These are phyloP conservation scores for Pseudopediastrum boryanum DNA, from an alignment of 139 green algal species.

Conservation along the genomic window DNA sequence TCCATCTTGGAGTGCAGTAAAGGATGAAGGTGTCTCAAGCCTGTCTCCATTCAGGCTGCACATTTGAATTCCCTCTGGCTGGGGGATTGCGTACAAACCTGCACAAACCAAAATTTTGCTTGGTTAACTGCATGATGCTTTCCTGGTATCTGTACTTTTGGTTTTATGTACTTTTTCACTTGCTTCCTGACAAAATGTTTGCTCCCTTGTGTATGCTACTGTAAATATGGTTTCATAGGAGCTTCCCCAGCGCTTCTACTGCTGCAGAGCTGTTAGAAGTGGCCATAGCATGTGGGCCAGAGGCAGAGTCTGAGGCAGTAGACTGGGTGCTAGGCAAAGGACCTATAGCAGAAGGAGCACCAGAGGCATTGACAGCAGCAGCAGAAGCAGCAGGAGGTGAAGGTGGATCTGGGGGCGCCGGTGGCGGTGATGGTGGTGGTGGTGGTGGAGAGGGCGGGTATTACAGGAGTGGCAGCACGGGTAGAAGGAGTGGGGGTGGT, in stretches of 20 bases:
- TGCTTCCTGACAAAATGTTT: too few relatives aligned
- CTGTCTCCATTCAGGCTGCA: too few relatives aligned
- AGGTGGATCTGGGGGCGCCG: neutral
- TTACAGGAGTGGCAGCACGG: neutral
- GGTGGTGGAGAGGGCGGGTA: neutral
- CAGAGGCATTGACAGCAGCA: neutral
- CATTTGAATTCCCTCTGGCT: too few relatives aligned
- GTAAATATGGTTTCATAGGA: neutral
- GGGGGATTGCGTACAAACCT: too few relatives aligned
- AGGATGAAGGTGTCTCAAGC: too few relatives aligned
- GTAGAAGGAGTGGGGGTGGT: neutral
- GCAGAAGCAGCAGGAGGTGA: neutral
- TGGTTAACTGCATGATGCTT: too few relatives aligned
- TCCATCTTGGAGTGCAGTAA: too few relatives aligned
- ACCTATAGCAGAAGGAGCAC: neutral
- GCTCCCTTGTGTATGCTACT: too few relatives aligned
- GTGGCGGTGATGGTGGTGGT: neutral
- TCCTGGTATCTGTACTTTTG: too few relatives aligned
- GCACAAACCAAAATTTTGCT: too few relatives aligned
- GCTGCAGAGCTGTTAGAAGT: slow-evolving; percentile 26
- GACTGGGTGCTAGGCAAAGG: slow-evolving; percentile 28
- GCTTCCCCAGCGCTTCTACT: neutral
- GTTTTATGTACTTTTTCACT: too few relatives aligned
- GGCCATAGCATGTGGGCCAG: slow-evolving; percentile 1
- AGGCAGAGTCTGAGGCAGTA: neutral